Percentiles rank a stretch among this genome's conserved stretches.
Evolutionary conservation across 176 grass and related monocot species (phyloP).

Genomic region (Alopecurus myosuroides): DNA sequence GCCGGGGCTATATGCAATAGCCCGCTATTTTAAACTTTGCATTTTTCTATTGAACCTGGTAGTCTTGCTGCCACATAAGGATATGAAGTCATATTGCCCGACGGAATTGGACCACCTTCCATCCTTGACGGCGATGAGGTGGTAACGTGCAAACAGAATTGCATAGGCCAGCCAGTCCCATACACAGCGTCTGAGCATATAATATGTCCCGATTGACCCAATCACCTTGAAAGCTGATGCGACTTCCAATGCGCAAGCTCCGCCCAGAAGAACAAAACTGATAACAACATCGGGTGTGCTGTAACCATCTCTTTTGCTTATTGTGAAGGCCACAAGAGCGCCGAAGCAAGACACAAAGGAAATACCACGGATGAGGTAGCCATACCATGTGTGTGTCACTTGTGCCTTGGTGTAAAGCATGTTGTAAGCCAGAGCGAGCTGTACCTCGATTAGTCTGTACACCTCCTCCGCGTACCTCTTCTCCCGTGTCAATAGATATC

Average conservation of each 20-base stretch:
- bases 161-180: neutral
- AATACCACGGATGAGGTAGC: neutral
- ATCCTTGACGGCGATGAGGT: neutral
- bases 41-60: neutral
- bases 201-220: neutral
- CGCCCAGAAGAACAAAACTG: neutral
- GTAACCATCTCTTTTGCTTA: neutral
- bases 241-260: neutral
- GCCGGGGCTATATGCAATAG: too few species aligned
- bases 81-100: neutral
- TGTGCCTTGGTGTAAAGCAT: neutral
- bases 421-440: neutral
- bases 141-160: neutral
- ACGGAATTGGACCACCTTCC: neutral
- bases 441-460: neutral
- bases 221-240: neutral
- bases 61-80: neutral
- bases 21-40: too few species aligned
- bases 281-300: neutral
- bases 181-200: rapidly evolving
- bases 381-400: neutral
- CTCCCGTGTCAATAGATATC: neutral
- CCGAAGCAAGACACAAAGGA: neutral
- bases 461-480: neutral
- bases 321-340: neutral